Conservation (phyloP, 805 yeast species). For the Starmerella scarabaei region DNA sequence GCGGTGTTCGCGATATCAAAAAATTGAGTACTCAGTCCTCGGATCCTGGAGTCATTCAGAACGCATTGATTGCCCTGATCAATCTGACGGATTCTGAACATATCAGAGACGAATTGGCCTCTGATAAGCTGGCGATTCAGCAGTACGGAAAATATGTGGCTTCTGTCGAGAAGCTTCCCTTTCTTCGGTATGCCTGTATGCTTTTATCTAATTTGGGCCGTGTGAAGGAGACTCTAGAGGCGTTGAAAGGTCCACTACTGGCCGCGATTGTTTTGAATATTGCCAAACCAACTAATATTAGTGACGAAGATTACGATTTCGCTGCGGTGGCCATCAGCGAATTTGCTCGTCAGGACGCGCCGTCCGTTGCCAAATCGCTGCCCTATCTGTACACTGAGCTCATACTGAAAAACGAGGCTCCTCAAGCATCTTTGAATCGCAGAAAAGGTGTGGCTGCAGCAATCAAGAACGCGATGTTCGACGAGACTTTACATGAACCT, state of each 20-base stretch:
- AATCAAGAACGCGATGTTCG: conserved; percentile 79
- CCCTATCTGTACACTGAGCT: conserved; percentile 75
- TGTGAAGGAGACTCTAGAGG: conserved; percentile 44
- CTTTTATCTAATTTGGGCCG: conserved; percentile 78
- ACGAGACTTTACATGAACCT: conserved; percentile 49
- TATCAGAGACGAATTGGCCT: conserved; percentile 51
- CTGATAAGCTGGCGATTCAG: conserved; percentile 42
- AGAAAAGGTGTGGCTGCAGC: conserved; percentile 90
- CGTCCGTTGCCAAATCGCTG: conserved; percentile 42
- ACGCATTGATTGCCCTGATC: conserved; percentile 64
- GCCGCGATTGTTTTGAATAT: conserved; percentile 54
- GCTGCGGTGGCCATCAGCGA: conserved; percentile 83
- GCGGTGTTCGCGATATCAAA: conserved; percentile 63
- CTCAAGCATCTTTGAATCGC: conserved; percentile 42
- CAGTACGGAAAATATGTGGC: conserved; percentile 49
- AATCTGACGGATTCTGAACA: conserved; percentile 63
- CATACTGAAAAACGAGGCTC: conserved; percentile 38
- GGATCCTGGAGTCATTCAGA: conserved; percentile 34
- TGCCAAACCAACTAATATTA: conserved; percentile 30
- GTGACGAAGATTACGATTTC: conserved; percentile 66
- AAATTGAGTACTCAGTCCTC: conserved; percentile 5
- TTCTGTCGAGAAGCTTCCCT: conserved; percentile 27
- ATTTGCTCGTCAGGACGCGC: conserved; percentile 48
- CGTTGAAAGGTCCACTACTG: conserved; percentile 48
- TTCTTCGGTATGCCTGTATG: conserved; percentile 39